These are phyloP conservation scores for Ophiostoma tasmaniense DNA, from an alignment of 2,329 filamentous ascomycete genomes.

Conservation along the genomic window DNA sequence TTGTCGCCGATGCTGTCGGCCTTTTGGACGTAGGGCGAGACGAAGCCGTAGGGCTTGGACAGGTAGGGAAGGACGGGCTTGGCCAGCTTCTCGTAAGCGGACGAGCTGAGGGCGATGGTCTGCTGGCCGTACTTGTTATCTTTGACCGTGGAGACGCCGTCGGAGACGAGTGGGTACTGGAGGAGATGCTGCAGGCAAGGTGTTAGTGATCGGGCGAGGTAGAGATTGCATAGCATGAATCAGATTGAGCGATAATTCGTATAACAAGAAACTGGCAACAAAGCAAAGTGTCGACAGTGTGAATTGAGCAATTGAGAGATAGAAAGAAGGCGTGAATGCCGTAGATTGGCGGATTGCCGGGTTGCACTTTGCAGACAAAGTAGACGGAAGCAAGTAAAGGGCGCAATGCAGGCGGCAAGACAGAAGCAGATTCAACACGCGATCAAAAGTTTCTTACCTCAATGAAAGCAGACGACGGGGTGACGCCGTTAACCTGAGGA, in stretches of 20 bases:
- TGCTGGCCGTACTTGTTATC: conserved; percentile 74
- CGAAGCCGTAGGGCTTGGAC: conserved; percentile 67
- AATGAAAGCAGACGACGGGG: conserved; percentile 20
- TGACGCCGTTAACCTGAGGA: conserved; percentile 20
- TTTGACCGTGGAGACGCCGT: conserved; percentile 61
- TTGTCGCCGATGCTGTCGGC: conserved; percentile 70
- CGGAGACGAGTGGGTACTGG: conserved; percentile 75
- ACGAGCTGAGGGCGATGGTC: conserved; percentile 66
- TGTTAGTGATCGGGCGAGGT: conserved; percentile 1
- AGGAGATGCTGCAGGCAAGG: conserved; percentile 59
- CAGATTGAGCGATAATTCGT: neutral
- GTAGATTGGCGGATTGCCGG: neutral
- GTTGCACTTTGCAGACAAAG: neutral
- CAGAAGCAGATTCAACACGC: neutral
- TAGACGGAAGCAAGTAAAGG: neutral
- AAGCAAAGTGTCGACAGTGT: too few relatives aligned
- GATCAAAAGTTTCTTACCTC: conserved; percentile 14
- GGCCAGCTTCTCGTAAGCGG: conserved; percentile 67
- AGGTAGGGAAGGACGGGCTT: conserved; percentile 73
- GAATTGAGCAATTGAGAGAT: neutral
- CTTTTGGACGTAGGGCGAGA: conserved; percentile 75
- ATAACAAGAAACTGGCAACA: too few relatives aligned
- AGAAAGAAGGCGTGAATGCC: neutral
- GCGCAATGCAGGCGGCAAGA: too few relatives aligned
- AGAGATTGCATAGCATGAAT: neutral